Evolutionary conservation across 2,329 filamentous ascomycete genomes (phyloP), one percentile per base, ranked within the genome.

Genomic region (Chaetothyriales sp.): DNA sequence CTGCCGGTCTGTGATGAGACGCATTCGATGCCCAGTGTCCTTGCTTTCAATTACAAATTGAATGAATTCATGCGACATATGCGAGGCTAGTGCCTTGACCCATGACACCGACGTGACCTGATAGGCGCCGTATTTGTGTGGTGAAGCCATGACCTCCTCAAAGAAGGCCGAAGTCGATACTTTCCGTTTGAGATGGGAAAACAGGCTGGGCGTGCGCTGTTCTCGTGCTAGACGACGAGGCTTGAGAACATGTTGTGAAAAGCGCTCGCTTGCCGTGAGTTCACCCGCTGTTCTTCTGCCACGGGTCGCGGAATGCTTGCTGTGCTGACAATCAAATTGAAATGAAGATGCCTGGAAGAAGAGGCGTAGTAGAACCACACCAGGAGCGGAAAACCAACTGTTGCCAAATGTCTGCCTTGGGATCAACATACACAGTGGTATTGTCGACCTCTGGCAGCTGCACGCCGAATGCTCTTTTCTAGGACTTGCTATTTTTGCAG

Each of bases 41-140:
- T 44, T 42, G 51, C 55, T 50, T 45, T 57, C 47, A 32, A 55
- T 51, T 18, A 59, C 49, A 48, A 57, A 57, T 46, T 57, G 57
- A 18, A 57, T 49, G 39, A 55, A 57, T 48, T 59, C 57, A 19
- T 57, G 57, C 15, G 55, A 57, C 36, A 59, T 55, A 10, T 54
- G 57, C 6, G 55, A 59, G 5, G 55, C 55, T 5, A 59, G 52
- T 9, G 55, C 57, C 44, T 57, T 57, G 44, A 57, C 52, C 57
- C 57, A 59, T 18, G 52, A 57, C 36, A 59, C 51, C n/a, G 55
- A 55, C 18, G 32, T 48, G 44, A 59, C 46, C 19, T 51, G 49
- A 18, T 45, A 52, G 32, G 20, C 28, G 9, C 18, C 19, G 28
- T 47, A 47, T 10, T 32, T 39, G 32, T 15, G 12, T 39, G n/a